Evolutionary conservation across 495 filamentous ascomycete species (phyloP), one percentile per base, ranked within the genome.

Genomic region (Viridothelium virens): DNA sequence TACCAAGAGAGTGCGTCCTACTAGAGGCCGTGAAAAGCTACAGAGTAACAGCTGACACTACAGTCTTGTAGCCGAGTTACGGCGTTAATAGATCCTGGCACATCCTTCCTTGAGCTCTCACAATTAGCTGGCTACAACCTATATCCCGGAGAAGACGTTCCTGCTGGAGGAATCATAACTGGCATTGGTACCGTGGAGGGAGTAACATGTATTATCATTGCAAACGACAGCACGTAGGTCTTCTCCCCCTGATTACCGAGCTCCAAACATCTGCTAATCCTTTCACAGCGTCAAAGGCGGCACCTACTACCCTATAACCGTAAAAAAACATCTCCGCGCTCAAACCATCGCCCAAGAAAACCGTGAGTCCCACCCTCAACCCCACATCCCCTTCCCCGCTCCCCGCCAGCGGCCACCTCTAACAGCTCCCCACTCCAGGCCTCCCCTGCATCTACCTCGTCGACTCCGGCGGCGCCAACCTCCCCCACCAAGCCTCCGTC

Each of bases 301-400:
- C 59, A 97, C 95, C 2, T 98, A 98, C 78, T 97, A 92, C 76
- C 94, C 94, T 0, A 92, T 98, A 63, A 98, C 94, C 1, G 92
- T 98, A 39, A 96, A 96, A 80, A 98, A 98, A 79, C 95, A 97
- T 77, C 81, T 97, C 14, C 86, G 94, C 65, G 94, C 94, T 33
- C 94, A 98, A 76, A 87, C 86, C 34, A 88, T 97, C 65, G 94
- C 94, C 2, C 84, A 90, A 68, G 89, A 97, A 76, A 98, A 97
- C 73, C 86, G 85, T 66, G 36, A 11, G 31, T 36, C 2, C 2
- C 41, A 7, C 1, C 41, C 41, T 44, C n/a, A n/a, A n/a, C n/a
- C n/a, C n/a, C n/a, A n/a, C 41, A 44, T 7, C 14, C 7, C 41
- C 41, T 73, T 79, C 63, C 44, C 59, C 36, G n/a, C 56, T 37